phyloP scores from a whole-genome alignment of 495 filamentous ascomycete genomes.

The Trichoderma asperelloides region DNA sequence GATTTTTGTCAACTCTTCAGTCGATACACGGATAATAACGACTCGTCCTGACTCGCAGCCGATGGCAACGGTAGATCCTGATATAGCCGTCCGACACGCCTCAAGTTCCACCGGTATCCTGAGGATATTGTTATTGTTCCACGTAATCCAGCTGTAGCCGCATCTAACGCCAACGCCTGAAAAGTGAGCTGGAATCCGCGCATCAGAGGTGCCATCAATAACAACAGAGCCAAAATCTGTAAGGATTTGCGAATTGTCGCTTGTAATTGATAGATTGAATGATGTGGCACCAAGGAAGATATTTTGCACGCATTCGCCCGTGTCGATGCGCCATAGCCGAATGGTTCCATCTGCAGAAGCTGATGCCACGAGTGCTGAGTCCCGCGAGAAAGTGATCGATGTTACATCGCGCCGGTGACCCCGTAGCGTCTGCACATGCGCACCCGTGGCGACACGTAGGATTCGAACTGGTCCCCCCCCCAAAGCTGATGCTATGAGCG shows the following conservation, averaged over 20 bases:
- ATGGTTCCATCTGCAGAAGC: constrained; percentile 3
- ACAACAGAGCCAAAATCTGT: not conserved
- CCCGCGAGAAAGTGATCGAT: not conserved
- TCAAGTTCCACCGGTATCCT: not conserved
- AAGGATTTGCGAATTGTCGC: not conserved
- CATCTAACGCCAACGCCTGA: not conserved
- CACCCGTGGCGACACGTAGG: no score
- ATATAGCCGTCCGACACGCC: not conserved
- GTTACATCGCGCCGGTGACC: no score
- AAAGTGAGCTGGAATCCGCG: not conserved
- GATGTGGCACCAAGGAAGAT: not conserved
- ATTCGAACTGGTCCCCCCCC: no score
- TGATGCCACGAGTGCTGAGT: constrained; percentile 1
- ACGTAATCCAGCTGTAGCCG: not conserved
- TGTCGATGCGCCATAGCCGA: not conserved
- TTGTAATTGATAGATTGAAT: not conserved
- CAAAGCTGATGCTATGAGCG: not conserved
- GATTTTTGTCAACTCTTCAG: not conserved
- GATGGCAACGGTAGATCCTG: not conserved
- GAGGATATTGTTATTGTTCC: not conserved
- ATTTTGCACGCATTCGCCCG: not conserved
- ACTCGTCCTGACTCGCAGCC: not conserved
- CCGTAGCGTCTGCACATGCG: no score
- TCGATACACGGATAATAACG: not conserved
- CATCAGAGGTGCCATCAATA: not conserved